These are phyloP conservation scores for Prosopis cineraria DNA, from an alignment of 306 rosid species.

Conservation along the genomic window DNA sequence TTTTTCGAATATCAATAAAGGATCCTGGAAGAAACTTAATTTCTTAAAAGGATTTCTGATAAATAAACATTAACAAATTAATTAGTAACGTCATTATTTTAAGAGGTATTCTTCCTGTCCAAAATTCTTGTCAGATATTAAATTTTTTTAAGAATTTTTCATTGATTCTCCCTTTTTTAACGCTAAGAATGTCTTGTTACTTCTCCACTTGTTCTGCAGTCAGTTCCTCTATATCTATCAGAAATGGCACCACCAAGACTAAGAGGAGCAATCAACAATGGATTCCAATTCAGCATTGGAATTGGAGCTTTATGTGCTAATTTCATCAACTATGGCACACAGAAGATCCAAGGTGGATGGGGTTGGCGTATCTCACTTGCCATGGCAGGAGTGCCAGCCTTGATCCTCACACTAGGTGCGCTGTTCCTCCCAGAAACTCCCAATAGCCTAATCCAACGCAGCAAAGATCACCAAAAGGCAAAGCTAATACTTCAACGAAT, in stretches of 20 bases:
- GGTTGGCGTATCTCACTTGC: conserved; percentile 6
- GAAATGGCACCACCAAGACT: conserved; percentile 70
- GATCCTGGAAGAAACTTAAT: too few species aligned
- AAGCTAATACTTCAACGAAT: conserved; percentile 52
- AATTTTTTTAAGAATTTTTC: too few species aligned
- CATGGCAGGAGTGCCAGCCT: not conserved
- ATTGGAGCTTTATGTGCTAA: conserved; percentile 64
- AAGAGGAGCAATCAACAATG: conserved; percentile 79
- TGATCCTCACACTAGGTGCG: conserved; percentile 33
- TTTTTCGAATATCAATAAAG: too few species aligned
- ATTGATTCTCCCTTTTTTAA: too few species aligned
- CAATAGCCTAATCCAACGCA: conserved; percentile 68
- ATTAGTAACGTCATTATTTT: too few species aligned
- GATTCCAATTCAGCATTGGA: conserved; percentile 78
- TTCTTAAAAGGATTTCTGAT: too few species aligned
- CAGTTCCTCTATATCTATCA: conserved; percentile 61
- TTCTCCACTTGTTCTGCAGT: conserved; percentile 41
- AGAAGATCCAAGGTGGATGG: not conserved
- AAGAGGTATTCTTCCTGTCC: too few species aligned
- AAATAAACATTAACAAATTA: too few species aligned
- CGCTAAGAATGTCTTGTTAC: conserved; percentile 1
- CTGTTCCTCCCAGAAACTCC: conserved; percentile 88
- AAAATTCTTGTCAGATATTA: too few species aligned
- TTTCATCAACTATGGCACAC: conserved; percentile 63
- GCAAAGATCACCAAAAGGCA: conserved; percentile 47